Conservation (phyloP, 306 rosid species). For the Styphnolobium japonicum region DNA sequence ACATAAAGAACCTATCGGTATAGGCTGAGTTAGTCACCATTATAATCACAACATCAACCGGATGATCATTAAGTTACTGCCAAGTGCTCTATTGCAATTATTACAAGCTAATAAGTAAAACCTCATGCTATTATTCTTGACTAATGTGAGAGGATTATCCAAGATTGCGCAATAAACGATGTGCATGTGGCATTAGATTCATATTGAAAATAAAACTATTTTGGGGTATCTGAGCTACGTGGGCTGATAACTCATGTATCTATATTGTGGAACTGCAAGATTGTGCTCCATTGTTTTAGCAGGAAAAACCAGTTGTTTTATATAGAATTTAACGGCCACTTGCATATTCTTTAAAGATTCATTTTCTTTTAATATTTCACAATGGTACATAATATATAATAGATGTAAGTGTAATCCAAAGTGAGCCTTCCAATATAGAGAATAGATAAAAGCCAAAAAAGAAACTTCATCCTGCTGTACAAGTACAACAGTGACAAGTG, state of each 20-base stretch:
- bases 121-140: neutral
- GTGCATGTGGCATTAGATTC: neutral
- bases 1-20: neutral
- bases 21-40: neutral
- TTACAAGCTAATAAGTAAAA: neutral
- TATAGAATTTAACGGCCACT: conserved; percentile 8
- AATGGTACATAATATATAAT: neutral
- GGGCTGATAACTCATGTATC: neutral
- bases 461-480: neutral
- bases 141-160: neutral
- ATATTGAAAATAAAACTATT: neutral
- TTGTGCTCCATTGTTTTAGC: conserved; percentile 13
- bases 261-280: conserved; percentile 13
- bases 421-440: conserved; percentile 10
- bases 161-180: neutral
- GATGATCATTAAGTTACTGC: too few species aligned
- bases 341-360: conserved; percentile 15
- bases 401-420: conserved; percentile 18
- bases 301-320: neutral
- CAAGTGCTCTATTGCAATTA: neutral
- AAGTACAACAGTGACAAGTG: conserved; percentile 8
- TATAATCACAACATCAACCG: too few species aligned
- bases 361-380: neutral
- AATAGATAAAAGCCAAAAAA: neutral
- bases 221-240: neutral